Percentiles rank a stretch among this genome's conserved stretches.
These are phyloP conservation scores for Microcyclosporella mali DNA, from an alignment of 2,329 filamentous ascomycete species.

Conservation along the genomic window DNA sequence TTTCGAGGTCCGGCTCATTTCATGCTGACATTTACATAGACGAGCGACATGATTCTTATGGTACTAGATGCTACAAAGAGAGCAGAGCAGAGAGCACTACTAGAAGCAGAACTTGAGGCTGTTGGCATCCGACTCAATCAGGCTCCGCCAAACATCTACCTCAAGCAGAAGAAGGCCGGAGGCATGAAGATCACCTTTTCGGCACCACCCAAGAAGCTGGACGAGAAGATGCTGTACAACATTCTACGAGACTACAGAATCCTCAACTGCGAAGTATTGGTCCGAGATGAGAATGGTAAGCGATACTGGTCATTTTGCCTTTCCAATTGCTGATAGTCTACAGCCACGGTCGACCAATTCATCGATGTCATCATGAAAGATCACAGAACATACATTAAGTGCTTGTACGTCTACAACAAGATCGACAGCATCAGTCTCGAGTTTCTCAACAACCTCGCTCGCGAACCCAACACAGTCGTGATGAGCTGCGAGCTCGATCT, in stretches of 20 bases:
- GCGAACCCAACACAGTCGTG: conserved; percentile 88
- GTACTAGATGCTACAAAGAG: conserved; percentile 93
- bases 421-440: conserved; percentile 92
- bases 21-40: conserved; percentile 41
- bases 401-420: conserved; percentile 98
- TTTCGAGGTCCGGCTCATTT: neutral
- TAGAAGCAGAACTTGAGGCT: conserved; percentile 89
- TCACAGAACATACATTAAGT: conserved; percentile 92
- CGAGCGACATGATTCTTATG: conserved; percentile 95
- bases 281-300: conserved; percentile 78
- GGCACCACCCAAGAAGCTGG: conserved; percentile 77
- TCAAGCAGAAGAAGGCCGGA: conserved; percentile 91
- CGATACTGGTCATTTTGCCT: neutral
- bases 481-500: conserved; percentile 97
- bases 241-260: conserved; percentile 98
- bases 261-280: conserved; percentile 90
- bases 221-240: conserved; percentile 98
- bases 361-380: conserved; percentile 99
- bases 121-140: conserved; percentile 91
- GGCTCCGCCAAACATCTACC: conserved; percentile 94
- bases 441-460: conserved; percentile 83
- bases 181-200: conserved; percentile 99
- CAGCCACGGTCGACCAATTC: conserved; percentile 90
- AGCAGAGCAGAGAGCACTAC: conserved; percentile 79
- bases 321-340: conserved; percentile 5